Evolutionary conservation across 768 basidiomycete species (phyloP).

Genomic region (Mycena galopus): DNA sequence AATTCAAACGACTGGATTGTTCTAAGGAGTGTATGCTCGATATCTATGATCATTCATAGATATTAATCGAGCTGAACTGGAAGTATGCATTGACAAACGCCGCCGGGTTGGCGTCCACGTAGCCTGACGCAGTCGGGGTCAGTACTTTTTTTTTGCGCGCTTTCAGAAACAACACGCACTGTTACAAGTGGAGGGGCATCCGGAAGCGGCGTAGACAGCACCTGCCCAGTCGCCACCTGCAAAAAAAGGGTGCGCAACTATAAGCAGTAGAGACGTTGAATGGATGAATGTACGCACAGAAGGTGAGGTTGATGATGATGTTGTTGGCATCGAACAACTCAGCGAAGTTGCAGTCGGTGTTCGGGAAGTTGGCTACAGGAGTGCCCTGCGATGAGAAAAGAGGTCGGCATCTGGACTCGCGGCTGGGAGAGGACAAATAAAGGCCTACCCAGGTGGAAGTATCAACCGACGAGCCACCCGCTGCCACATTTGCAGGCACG

Average conservation of each 20-base stretch:
- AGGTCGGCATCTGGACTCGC: too few species aligned
- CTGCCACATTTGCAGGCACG: constrained; percentile 63
- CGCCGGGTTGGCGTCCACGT: constrained; percentile 71
- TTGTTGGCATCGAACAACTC: constrained; percentile 68
- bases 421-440: too few species aligned
- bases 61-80: constrained; percentile 69
- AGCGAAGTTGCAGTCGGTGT: constrained; percentile 68
- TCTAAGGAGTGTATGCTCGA: too few species aligned
- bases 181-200: constrained; percentile 69
- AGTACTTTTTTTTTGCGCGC: background rate
- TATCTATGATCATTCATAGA: constrained; percentile 42
- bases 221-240: constrained; percentile 73
- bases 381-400: constrained; percentile 55
- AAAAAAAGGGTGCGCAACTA: background rate
- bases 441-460: constrained; percentile 67
- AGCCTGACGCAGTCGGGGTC: constrained; percentile 52
- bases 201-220: constrained; percentile 56
- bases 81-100: constrained; percentile 79
- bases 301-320: constrained; percentile 73
- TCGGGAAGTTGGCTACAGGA: constrained; percentile 72
- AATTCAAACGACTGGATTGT: too few species aligned
- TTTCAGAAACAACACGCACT: constrained; percentile 54
- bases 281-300: constrained; percentile 45
- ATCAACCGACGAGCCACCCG: constrained; percentile 55
- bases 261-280: background rate